phyloP scores from a whole-genome alignment of 495 filamentous ascomycete genomes.

The Xylaria curta region DNA sequence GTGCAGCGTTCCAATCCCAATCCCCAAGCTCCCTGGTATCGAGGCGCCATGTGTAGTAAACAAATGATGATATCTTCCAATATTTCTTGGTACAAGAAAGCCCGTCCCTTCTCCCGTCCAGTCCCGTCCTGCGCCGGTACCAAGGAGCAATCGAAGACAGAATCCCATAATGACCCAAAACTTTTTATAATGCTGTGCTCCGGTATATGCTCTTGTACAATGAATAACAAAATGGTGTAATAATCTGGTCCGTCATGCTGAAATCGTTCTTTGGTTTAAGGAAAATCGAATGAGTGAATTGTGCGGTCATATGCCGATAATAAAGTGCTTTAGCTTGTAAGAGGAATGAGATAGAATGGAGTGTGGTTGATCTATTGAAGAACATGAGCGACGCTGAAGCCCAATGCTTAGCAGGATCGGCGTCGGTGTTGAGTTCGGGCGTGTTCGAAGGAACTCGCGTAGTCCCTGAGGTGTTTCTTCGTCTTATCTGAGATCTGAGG shows the following conservation, averaged over 20 bases:
- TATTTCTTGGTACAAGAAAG: slow-evolving; percentile 45
- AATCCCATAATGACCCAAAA: slow-evolving; percentile 47
- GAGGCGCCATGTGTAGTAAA: slow-evolving; percentile 45
- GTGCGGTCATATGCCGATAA: slow-evolving; percentile 40
- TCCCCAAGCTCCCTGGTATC: slow-evolving; percentile 39
- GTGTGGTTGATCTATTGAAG: slow-evolving; percentile 31
- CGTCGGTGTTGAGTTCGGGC: slow-evolving; percentile 61
- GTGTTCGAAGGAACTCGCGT: slow-evolving; percentile 87
- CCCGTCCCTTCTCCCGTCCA: slow-evolving; percentile 38
- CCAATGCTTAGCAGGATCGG: slow-evolving; percentile 51
- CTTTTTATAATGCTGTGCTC: slow-evolving; percentile 61
- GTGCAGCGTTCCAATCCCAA: slow-evolving; percentile 33
- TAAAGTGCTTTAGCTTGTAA: slow-evolving; percentile 34
- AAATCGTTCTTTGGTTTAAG: slow-evolving; percentile 34
- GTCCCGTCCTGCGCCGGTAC: slow-evolving; percentile 43
- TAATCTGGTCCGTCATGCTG: slow-evolving; percentile 36
- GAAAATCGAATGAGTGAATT: slow-evolving; percentile 45
- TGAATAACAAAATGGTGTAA: slow-evolving; percentile 50
- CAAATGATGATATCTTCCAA: slow-evolving; percentile 44
- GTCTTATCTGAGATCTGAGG: slow-evolving; percentile 73
- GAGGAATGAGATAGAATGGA: slow-evolving; percentile 37
- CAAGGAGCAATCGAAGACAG: slow-evolving; percentile 42
- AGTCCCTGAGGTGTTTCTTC: slow-evolving; percentile 80
- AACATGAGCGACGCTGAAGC: slow-evolving; percentile 16
- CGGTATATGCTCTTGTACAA: slow-evolving; percentile 60